Conservation (phyloP, 2,329 filamentous ascomycete species). For the Paraphoma chrysanthemicola region DNA sequence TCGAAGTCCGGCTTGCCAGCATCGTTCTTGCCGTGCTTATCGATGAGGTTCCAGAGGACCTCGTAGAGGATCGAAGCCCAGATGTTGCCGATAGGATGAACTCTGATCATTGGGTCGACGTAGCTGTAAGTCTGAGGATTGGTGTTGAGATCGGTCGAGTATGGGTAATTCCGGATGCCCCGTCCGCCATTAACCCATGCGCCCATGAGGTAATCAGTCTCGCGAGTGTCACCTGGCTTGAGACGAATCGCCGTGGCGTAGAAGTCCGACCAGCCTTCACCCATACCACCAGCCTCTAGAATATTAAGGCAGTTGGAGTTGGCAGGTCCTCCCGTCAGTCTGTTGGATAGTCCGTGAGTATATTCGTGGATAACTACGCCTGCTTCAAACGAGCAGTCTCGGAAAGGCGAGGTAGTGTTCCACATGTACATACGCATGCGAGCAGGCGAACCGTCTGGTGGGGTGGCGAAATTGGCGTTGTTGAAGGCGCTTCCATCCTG, state of each 20-base stretch:
- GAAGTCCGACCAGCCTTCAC: slow-evolving; percentile 66
- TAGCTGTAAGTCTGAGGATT: slow-evolving; percentile 61
- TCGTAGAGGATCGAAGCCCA: slow-evolving; percentile 64
- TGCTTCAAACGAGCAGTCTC: slow-evolving; percentile 66
- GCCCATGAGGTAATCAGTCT: slow-evolving; percentile 58
- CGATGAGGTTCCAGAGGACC: slow-evolving; percentile 65
- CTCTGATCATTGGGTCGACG: slow-evolving; percentile 48
- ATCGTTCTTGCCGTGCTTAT: slow-evolving; percentile 61
- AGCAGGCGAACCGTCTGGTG: slow-evolving; percentile 45
- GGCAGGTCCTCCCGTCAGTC: slow-evolving; percentile 64
- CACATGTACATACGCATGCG: slow-evolving; percentile 69
- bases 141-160: slow-evolving; percentile 58
- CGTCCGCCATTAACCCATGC: slow-evolving; percentile 57
- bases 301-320: slow-evolving; percentile 59
- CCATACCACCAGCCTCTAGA: slow-evolving; percentile 63
- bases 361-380: slow-evolving; percentile 64
- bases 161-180: slow-evolving; percentile 60
- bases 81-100: slow-evolving; percentile 60
- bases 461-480: slow-evolving; percentile 66
- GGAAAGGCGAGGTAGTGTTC: slow-evolving; percentile 55
- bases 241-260: slow-evolving; percentile 60
- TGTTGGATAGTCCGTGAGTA: slow-evolving; percentile 59
- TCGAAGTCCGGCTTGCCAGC: slow-evolving; percentile 52
- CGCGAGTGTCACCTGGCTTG: slow-evolving; percentile 55
- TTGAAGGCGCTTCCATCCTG: slow-evolving; percentile 63